Percentiles rank a stretch among this genome's conserved stretches.
Evolutionary conservation across 202 grass and related monocot species (phyloP).

Genomic region (Digitaria exilis): DNA sequence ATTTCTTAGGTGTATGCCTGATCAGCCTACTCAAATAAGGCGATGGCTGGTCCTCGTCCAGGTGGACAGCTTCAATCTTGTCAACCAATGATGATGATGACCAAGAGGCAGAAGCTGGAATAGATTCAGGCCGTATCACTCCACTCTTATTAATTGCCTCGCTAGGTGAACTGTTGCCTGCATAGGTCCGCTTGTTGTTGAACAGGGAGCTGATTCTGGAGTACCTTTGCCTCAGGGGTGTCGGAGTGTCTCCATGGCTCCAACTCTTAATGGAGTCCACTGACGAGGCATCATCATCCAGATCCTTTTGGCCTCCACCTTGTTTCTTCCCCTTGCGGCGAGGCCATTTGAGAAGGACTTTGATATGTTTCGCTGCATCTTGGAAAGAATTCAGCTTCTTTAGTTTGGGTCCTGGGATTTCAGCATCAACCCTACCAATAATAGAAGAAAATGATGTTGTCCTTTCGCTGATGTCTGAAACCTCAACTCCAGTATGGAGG

Average conservation of each 20-base stretch:
- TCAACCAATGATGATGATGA: slow-evolving; percentile 48
- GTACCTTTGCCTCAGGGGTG: slow-evolving; percentile 76
- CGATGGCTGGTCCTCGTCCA: slow-evolving; percentile 43
- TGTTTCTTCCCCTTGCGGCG: slow-evolving; percentile 59
- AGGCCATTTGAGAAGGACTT: slow-evolving; percentile 69
- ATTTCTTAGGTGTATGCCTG: slow-evolving; percentile 54
- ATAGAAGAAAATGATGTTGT: slow-evolving; percentile 61
- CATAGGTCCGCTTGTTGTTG: slow-evolving; percentile 75
- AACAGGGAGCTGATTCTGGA: slow-evolving; percentile 59
- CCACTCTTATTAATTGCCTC: slow-evolving; percentile 54
- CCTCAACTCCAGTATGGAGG: slow-evolving; percentile 61
- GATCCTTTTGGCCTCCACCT: slow-evolving; percentile 24
- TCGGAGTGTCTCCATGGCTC: slow-evolving; percentile 57
- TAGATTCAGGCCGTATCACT: slow-evolving; percentile 42
- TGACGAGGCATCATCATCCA: slow-evolving; percentile 55
- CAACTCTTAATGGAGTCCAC: slow-evolving; percentile 71
- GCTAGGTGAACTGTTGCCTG: slow-evolving; percentile 48
- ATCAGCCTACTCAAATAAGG: slow-evolving; percentile 35
- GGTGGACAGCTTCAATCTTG: slow-evolving; percentile 35
- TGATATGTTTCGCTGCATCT: slow-evolving; percentile 62
- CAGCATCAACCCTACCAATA: slow-evolving; percentile 49
- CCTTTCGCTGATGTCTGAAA: slow-evolving; percentile 44
- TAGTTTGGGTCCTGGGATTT: slow-evolving; percentile 31
- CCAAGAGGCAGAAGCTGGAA: slow-evolving; percentile 43
- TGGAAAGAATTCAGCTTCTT: slow-evolving; percentile 69